phyloP scores from a whole-genome alignment of 2,329 filamentous ascomycete genomes.

The Cladophialophora yegresii region DNA sequence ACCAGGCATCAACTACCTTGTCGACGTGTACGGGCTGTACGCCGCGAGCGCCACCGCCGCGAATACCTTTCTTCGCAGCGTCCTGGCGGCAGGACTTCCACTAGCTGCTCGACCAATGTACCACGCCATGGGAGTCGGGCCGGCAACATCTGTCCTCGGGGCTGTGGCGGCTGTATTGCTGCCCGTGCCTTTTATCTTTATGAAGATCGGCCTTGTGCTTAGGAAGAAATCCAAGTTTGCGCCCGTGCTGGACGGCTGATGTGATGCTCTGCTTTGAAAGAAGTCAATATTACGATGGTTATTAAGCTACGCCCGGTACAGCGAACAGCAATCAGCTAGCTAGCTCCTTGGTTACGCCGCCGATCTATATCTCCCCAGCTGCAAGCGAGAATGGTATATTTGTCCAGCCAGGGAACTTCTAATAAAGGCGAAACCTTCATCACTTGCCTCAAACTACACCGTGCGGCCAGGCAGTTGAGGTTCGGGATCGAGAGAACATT shows the following conservation, averaged over 20 bases:
- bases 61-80: conserved; percentile 46
- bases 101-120: conserved; percentile 48
- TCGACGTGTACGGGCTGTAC: conserved; percentile 46
- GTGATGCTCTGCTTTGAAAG: too few relatives aligned
- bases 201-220: conserved; percentile 46
- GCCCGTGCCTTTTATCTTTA: conserved; percentile 51
- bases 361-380: too few relatives aligned
- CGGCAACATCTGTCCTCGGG: conserved; percentile 47
- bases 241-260: conserved; percentile 34
- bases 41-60: conserved; percentile 49
- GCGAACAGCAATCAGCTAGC: too few relatives aligned
- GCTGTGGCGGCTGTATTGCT: conserved; percentile 45
- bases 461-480: too few relatives aligned
- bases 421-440: too few relatives aligned
- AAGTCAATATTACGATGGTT: too few relatives aligned
- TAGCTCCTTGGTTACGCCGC: too few relatives aligned
- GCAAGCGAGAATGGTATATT: too few relatives aligned
- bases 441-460: too few relatives aligned
- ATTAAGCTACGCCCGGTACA: too few relatives aligned
- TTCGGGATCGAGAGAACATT: too few relatives aligned
- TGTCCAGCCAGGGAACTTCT: too few relatives aligned
- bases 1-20: conserved; percentile 50
- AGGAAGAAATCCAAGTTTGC: conserved; percentile 51
- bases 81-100: conserved; percentile 46
- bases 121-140: conserved; percentile 46